phyloP scores from a whole-genome alignment of 2,329 filamentous ascomycete species.

The Biscogniauxia mediterranea region DNA sequence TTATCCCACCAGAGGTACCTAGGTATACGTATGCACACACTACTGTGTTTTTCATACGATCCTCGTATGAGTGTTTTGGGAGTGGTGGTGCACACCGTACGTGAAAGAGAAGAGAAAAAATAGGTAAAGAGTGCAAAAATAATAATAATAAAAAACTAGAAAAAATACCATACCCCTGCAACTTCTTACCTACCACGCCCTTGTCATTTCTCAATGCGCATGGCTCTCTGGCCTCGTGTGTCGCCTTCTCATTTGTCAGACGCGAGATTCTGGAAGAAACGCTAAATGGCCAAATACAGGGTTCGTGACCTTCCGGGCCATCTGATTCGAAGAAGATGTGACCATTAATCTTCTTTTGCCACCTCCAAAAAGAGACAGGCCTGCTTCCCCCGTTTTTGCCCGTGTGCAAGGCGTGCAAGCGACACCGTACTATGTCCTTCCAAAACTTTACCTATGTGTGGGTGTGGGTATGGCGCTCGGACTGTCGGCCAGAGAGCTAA shows the following conservation, averaged over 20 bases:
- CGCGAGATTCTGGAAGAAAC: constrained; percentile 4
- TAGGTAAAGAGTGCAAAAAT: constrained; percentile 6
- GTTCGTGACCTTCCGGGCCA: constrained; percentile 3
- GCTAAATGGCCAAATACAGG: constrained; percentile 8
- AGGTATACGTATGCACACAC: constrained; percentile 3
- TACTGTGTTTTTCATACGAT: neutral
- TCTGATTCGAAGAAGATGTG: constrained; percentile 19
- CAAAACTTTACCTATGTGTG: neutral
- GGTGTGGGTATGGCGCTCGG: neutral
- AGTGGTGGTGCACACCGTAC: neutral
- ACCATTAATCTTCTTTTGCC: constrained; percentile 13
- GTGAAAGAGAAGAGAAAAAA: constrained; percentile 1
- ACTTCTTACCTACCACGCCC: too few relatives aligned
- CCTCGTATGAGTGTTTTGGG: constrained; percentile 1
- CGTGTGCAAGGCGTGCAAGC: neutral
- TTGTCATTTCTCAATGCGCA: constrained; percentile 3
- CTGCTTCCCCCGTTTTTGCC: neutral
- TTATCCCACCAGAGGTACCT: neutral
- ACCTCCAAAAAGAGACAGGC: constrained; percentile 11
- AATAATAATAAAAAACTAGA: too few relatives aligned
- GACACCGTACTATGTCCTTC: neutral
- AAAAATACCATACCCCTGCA: too few relatives aligned
- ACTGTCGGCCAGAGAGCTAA: neutral
- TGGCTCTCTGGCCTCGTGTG: constrained; percentile 16
- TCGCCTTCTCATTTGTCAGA: constrained; percentile 29